Percentiles rank a stretch among this genome's conserved stretches.
Conservation (phyloP, 805 yeast genomes). For the Kurtzmaniella fragi region DNA sequence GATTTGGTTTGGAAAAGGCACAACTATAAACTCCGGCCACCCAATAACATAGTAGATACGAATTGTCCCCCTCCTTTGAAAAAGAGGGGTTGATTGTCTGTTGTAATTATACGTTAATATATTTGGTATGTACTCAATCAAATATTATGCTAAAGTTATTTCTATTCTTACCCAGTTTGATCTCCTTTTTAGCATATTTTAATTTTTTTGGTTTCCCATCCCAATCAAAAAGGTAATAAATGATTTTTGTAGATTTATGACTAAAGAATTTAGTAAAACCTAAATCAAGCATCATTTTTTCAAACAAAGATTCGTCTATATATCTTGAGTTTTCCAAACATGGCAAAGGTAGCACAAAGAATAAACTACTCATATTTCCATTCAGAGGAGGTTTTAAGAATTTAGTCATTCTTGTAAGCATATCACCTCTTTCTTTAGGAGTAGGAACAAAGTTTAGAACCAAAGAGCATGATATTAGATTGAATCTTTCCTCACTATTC, state of each 20-base stretch:
- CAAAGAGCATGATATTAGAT: slow-evolving; percentile 73
- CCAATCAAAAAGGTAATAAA: slow-evolving; percentile 65
- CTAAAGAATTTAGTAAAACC: slow-evolving; percentile 50
- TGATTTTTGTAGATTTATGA: slow-evolving; percentile 65
- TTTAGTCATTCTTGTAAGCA: slow-evolving; percentile 56
- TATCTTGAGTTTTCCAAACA: slow-evolving; percentile 83
- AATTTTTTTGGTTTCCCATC: slow-evolving; percentile 17
- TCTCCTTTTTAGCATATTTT: slow-evolving; percentile 37
- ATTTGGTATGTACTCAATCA: neutral
- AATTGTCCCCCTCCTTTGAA: too few relatives aligned
- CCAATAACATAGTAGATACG: too few relatives aligned
- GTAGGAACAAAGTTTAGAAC: slow-evolving; percentile 87
- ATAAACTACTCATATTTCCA: slow-evolving; percentile 38
- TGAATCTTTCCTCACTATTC: slow-evolving; percentile 42
- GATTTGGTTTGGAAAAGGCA: too few relatives aligned
- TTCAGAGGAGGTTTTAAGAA: slow-evolving; percentile 44
- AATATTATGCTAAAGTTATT: slow-evolving; percentile 65
- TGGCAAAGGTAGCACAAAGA: slow-evolving; percentile 84
- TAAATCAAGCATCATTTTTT: slow-evolving; percentile 46
- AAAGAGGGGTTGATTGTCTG: too few relatives aligned
- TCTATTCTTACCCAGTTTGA: slow-evolving; percentile 52
- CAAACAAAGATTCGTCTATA: slow-evolving; percentile 42
- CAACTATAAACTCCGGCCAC: too few relatives aligned
- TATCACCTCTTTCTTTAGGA: slow-evolving; percentile 64
- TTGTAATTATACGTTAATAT: too few relatives aligned